Evolutionary conservation across 495 filamentous ascomycete species (phyloP).

Genomic region (Glarea lozoyensis): DNA sequence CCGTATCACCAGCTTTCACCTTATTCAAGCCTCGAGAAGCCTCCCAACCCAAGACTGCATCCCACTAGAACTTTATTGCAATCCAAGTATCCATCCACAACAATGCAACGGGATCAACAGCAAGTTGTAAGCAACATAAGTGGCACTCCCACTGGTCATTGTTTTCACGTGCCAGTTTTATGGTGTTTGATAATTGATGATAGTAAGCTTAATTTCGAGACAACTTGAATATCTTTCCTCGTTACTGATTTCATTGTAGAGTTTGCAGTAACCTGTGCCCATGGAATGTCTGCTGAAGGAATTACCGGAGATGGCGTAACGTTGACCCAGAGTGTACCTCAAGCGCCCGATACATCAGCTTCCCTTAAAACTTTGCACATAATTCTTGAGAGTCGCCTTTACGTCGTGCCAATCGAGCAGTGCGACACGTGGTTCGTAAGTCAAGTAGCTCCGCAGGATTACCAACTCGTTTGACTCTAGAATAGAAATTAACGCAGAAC

Average conservation of each 20-base stretch:
- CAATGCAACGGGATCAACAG: conserved; percentile 25
- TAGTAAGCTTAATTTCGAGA: not conserved
- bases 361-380: not conserved
- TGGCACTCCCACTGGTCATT: not conserved
- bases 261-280: not conserved
- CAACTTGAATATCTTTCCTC: not conserved
- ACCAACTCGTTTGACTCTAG: not conserved
- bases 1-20: not conserved
- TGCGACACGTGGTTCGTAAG: not conserved
- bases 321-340: not conserved
- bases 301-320: not conserved
- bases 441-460: not conserved
- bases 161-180: not conserved
- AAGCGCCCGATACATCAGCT: too few relatives aligned
- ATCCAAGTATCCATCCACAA: conserved; percentile 21
- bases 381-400: not conserved
- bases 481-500: conserved; percentile 22
- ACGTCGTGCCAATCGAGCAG: not conserved
- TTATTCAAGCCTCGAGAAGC: not conserved
- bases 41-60: conserved; percentile 8
- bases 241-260: not conserved
- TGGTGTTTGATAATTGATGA: not conserved
- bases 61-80: conserved; percentile 28
- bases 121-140: conserved; percentile 24
- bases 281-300: not conserved